Conservation (phyloP, 192 early-diverging fungal genomes). For the Mortierella hygrophila region DNA sequence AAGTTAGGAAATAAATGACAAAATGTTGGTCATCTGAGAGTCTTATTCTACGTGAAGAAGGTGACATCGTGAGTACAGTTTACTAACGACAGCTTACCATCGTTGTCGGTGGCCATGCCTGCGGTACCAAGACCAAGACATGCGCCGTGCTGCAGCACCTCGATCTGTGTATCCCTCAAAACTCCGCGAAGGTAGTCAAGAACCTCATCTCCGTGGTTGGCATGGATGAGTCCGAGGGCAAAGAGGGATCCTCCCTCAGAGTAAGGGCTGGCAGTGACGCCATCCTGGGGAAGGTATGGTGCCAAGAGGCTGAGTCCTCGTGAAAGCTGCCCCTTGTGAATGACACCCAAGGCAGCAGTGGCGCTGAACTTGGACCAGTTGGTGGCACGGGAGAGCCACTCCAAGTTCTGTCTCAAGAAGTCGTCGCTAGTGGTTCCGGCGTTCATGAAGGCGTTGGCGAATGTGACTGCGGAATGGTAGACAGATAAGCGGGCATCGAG, state of each 20-base stretch:
- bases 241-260: slow-evolving; percentile 98
- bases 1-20: slow-evolving; percentile 5
- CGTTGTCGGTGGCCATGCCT: slow-evolving; percentile 94
- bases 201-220: slow-evolving; percentile 91
- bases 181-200: slow-evolving; percentile 86
- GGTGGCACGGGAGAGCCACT: slow-evolving; percentile 96
- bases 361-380: slow-evolving; percentile 99
- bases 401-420: slow-evolving; percentile 96
- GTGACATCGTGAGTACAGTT: neutral
- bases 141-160: slow-evolving; percentile 97
- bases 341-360: slow-evolving; percentile 96
- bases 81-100: slow-evolving; percentile 60
- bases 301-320: slow-evolving; percentile 85
- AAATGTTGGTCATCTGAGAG: neutral
- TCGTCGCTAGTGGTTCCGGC: slow-evolving; percentile 98
- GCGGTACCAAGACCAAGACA: slow-evolving; percentile 95
- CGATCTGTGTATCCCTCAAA: slow-evolving; percentile 81
- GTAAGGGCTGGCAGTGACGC: slow-evolving; percentile 88
- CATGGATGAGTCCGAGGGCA: slow-evolving; percentile 96
- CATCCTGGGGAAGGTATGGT: slow-evolving; percentile 96
- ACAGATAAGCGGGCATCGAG: slow-evolving; percentile 93
- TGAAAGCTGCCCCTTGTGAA: slow-evolving; percentile 96
- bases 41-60: neutral
- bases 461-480: slow-evolving; percentile 94
- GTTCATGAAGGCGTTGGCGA: slow-evolving; percentile 98